Evolutionary conservation across 371 early-diverging fungal genomes (phyloP).

Genomic region (Syncephalastrum contaminatum): DNA sequence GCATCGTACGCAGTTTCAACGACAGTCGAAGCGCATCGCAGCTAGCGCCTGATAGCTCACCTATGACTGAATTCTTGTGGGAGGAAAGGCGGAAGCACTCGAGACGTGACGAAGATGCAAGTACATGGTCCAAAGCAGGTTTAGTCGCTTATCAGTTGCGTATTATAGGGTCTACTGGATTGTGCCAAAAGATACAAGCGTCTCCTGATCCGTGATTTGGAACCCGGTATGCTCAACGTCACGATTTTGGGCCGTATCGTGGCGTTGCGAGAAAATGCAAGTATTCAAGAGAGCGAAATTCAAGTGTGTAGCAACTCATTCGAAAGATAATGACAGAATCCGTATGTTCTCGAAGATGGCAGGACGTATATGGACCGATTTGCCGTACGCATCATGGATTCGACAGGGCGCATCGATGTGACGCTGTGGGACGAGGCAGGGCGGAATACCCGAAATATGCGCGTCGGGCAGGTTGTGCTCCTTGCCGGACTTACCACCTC

Average conservation of each 20-base stretch:
- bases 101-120: slow-evolving; percentile 34
- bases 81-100: no score
- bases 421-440: slow-evolving; percentile 44
- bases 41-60: neutral
- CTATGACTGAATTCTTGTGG: no score
- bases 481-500: slow-evolving; percentile 36
- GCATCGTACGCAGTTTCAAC: slow-evolving; percentile 13
- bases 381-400: slow-evolving; percentile 30
- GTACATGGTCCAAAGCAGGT: neutral
- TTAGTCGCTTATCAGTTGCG: neutral
- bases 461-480: slow-evolving; percentile 32
- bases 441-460: slow-evolving; percentile 22
- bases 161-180: slow-evolving; percentile 36
- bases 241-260: slow-evolving; percentile 38
- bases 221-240: slow-evolving; percentile 37
- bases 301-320: neutral
- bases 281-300: neutral
- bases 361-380: slow-evolving; percentile 30
- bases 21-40: slow-evolving; percentile 20
- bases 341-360: slow-evolving; percentile 2
- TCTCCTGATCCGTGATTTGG: slow-evolving; percentile 28
- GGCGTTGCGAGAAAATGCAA: slow-evolving; percentile 42
- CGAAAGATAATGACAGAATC: neutral
- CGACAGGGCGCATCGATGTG: slow-evolving; percentile 35
- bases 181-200: slow-evolving; percentile 27